Evolutionary conservation across 2,329 filamentous ascomycete genomes (phyloP), one percentile per base, ranked within the genome.

Genomic region (Torrubiellomyces zombiae): DNA sequence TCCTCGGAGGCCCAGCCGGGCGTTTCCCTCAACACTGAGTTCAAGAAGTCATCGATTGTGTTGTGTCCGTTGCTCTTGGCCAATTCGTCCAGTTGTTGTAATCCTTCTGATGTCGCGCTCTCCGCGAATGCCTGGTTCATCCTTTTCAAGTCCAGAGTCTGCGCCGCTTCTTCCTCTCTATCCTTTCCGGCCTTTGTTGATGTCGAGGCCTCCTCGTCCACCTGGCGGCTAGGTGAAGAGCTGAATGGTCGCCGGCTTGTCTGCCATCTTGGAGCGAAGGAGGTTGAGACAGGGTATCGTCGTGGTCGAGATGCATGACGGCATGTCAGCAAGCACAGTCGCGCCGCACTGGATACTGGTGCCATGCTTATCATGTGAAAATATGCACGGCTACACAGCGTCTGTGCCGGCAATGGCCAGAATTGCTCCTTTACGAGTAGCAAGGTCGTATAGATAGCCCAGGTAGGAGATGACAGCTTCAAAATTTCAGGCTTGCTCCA

Each of bases 331-430:
- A 38, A 30, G 35, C 50, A 53, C 29, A 55, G 39, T 39, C 51
- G 45, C 27, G 43, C 40, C 37, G 48, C 48, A 35, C 39, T 42
- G 28, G 47, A 48, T 35, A 50, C 43, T 38, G 52, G 47, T 31
- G 51, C 47, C 51, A 55, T 55, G 36, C 35, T n/a, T n/a, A n/a
- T n/a, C n/a, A n/a, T n/a, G n/a, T n/a, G n/a, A n/a, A n/a, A n/a
- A n/a, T n/a, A n/a, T n/a, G n/a, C n/a, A n/a, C n/a, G n/a, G n/a
- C n/a, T n/a, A n/a, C n/a, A n/a, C n/a, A n/a, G n/a, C n/a, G n/a
- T n/a, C n/a, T n/a, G n/a, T n/a, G n/a, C n/a, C n/a, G n/a, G n/a
- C n/a, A n/a, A n/a, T n/a, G n/a, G n/a, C n/a, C n/a, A n/a, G n/a
- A n/a, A n/a, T n/a, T n/a, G n/a, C n/a, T n/a, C n/a, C n/a, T n/a